Evolutionary conservation across 495 filamentous ascomycete genomes (phyloP).

Genomic region (Aspergillus sclerotiicarbonarius): DNA sequence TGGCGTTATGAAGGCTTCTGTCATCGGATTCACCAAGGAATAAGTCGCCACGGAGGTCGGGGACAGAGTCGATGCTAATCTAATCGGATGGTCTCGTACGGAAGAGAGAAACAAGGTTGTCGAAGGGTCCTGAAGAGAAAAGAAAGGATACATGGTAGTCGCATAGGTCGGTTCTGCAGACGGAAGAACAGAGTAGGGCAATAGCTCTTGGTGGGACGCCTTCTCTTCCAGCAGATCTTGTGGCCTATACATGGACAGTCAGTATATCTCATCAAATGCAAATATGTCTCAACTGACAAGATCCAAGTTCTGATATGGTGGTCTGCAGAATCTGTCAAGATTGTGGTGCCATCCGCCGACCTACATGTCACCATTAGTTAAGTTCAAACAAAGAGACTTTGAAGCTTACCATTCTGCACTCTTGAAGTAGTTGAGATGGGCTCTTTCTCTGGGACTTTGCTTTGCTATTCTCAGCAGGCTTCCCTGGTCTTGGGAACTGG

Average conservation of each 20-base stretch:
- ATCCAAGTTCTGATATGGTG: conserved; percentile 70
- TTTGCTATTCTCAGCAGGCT: background rate
- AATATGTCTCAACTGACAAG: conserved; percentile 43
- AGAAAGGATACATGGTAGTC: conserved; percentile 70
- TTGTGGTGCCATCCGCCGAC: conserved; percentile 78
- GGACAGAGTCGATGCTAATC: conserved; percentile 60
- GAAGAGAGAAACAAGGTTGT: conserved; percentile 70
- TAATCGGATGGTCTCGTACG: conserved; percentile 70
- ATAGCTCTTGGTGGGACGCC: conserved; percentile 47
- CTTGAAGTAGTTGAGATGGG: conserved; percentile 52
- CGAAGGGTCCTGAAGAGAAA: conserved; percentile 59
- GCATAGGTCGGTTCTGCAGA: conserved; percentile 71
- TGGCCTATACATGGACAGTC: conserved; percentile 41
- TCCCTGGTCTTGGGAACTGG: background rate
- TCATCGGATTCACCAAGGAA: conserved; percentile 67
- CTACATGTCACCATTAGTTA: conserved; percentile 27
- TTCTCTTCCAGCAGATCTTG: conserved; percentile 62
- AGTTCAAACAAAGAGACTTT: background rate
- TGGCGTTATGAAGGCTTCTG: conserved; percentile 75
- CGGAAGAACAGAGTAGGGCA: conserved; percentile 57
- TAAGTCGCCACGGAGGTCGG: conserved; percentile 58
- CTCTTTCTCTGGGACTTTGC: background rate
- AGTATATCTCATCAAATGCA: conserved; percentile 1
- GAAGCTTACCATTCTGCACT: conserved; percentile 54
- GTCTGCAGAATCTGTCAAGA: conserved; percentile 72